Base-by-base conservation (phyloP, 78 protist species). In the Mantamonas sphyraenae region DNA sequence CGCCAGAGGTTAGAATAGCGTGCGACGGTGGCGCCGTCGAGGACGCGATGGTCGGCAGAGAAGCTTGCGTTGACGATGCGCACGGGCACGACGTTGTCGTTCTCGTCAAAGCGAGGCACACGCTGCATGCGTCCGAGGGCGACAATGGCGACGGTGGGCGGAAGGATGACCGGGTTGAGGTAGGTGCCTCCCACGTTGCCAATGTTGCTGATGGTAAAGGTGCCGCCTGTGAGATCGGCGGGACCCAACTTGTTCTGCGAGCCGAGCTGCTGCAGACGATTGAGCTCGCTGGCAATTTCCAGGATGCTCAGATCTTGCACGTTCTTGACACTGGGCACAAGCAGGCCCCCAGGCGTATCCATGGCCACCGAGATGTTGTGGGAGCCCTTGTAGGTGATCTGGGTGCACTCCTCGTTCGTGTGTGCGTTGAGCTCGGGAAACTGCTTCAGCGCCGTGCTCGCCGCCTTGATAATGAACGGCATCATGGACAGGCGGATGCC, bases 321-420 rank as follows among this genome's bases (percentile, higher is more conserved):
- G 51, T 76, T 64, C 87, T 91, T 91, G 53, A 94, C 77, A 76
- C 83, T 85, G 26, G 98, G 98, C 63, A 94, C 98, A 17, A 90
- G 42, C 20, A 94, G 88, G 22, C 98, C 98, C 33, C 35, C 33
- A 24, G 91, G 91, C 2, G 98, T 87, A 82, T 90, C 95, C 91
- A 93, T 84, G 31, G 97, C 97, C 1, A 93, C 73, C n/a, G 95
- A 87, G 50, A 93, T 86, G 77, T 93, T 93, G 82, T 90, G 95
- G 42, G 79, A 43, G 0, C 57, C 4, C 79, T 56, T 2, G 17
- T 57, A 35, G 43, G 58, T 77, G 22, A 91, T 30, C 62, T 74
- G 77, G 28, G 89, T 56, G 56, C 53, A 47, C 22, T 71, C 81
- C 39, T 34, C 84, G 60, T 74, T 63, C 40, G 84, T 2, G 33